Evolutionary conservation across 495 filamentous ascomycete genomes (phyloP), one percentile per base, ranked within the genome.

Genomic region (Extremus antarcticus): DNA sequence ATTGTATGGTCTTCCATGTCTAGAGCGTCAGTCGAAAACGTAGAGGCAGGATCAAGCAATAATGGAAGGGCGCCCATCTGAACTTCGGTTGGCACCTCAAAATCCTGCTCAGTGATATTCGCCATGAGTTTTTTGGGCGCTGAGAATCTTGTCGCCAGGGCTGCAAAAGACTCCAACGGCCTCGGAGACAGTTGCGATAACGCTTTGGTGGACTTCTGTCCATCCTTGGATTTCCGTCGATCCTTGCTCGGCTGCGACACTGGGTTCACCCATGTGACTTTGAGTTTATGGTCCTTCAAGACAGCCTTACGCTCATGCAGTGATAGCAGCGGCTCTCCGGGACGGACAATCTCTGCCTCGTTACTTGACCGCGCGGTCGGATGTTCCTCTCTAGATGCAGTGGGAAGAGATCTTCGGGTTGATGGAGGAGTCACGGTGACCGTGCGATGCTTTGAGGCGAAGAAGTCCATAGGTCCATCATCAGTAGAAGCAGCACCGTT

Each of bases 1-100:
- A 62, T 19, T 15, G 4, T 7, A 9, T 7, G 15, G 19, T 17
- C 7, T 3, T 21, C 41, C 15, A 21, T 4, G 15, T 45, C 16
- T 7, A 4, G 3, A 17, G 41, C 15, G 3, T 45, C 41, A n/a
- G 4, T 7, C 19, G 17, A 45, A 21, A 9, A 17, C 17, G n/a
- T 8, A n/a, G 41, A 7, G 3, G 32, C 7, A 3, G 49, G n/a
- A 25, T 69, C 74, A 39, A 96, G 70, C 43, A 96, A 69, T 35
- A 96, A 66, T 29, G 92, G 94, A 55, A 97, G 68, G 56, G 81
- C 82, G 16, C 80, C 90, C 64, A 97, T 78, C 63, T 99, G 92
- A 20, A 99, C 90, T 71, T 96, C 90, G 2, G 91, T 99, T 24
- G 92, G 90, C 54, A 85, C 74, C 2, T 74, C 77, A 65, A 94